Conservation (phyloP, 2,329 filamentous ascomycete species). For the Venturia oleaginea region DNA sequence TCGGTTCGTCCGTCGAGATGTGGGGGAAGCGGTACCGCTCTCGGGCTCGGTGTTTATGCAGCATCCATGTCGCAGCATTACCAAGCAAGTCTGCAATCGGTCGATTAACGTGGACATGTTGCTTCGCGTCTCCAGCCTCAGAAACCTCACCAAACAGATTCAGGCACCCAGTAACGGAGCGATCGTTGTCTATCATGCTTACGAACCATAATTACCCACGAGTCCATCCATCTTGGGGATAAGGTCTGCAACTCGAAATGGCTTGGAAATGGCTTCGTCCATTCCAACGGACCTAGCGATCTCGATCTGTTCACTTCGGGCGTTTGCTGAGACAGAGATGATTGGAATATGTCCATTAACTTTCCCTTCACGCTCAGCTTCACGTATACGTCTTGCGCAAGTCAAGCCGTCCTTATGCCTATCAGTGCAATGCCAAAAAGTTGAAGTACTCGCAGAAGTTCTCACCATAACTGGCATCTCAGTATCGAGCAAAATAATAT, state of each 20-base stretch:
- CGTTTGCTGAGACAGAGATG: constrained; percentile 14
- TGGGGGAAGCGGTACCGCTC: neutral
- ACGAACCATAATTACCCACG: neutral
- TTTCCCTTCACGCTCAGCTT: constrained; percentile 4
- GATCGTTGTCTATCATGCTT: neutral
- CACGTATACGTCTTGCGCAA: constrained; percentile 11
- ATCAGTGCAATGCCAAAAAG: too few relatives aligned
- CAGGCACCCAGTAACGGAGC: too few relatives aligned
- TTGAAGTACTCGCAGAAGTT: too few relatives aligned
- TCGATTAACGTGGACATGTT: too few relatives aligned
- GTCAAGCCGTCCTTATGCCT: constrained; percentile 14
- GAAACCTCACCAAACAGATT: too few relatives aligned
- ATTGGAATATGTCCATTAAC: constrained; percentile 10
- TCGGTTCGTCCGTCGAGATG: too few relatives aligned
- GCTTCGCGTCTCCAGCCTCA: too few relatives aligned
- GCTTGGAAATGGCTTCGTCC: constrained; percentile 22
- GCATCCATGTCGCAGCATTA: neutral
- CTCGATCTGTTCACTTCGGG: constrained; percentile 11
- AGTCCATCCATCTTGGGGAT: constrained; percentile 21
- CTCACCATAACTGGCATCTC: constrained; percentile 14
- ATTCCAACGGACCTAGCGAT: constrained; percentile 12
- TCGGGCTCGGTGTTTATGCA: neutral
- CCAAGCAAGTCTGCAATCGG: neutral
- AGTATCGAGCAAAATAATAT: constrained; percentile 12
- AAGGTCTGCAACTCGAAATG: constrained; percentile 26